A percentile compares a stretch with the other conserved stretches of the same genome.
phyloP scores from a whole-genome alignment of 345 rosid genomes.

The Citrus maxima region DNA sequence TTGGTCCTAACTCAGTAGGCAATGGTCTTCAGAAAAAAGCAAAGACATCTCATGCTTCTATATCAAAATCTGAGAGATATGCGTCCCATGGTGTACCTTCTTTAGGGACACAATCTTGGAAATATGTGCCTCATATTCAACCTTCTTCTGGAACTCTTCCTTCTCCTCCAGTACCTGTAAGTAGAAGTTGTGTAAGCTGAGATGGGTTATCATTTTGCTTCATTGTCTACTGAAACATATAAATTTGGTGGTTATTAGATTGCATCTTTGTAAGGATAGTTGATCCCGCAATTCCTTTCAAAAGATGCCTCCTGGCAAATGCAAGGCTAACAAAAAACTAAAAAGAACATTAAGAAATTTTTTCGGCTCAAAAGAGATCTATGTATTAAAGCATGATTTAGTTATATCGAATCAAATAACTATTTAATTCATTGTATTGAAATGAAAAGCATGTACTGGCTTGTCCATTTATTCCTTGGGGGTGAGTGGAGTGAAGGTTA shows the following conservation, averaged over 20 bases:
- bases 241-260: not conserved
- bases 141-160: slow-evolving; percentile 12
- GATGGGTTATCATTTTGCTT: not conserved
- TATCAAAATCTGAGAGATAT: slow-evolving; percentile 6
- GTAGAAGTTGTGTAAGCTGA: slow-evolving; percentile 1
- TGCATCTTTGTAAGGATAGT: not conserved
- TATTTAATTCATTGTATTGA: not conserved
- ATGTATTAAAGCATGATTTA: not conserved
- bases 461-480: not conserved
- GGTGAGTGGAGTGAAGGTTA: not conserved
- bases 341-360: not conserved
- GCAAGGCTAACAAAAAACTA: not conserved
- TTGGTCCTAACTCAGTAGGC: not conserved
- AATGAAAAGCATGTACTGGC: not conserved
- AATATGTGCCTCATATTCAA: slow-evolving; percentile 8
- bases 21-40: slow-evolving; percentile 8
- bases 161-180: slow-evolving; percentile 17
- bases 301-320: not conserved
- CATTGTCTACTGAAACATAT: not conserved
- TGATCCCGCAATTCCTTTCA: not conserved
- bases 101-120: slow-evolving; percentile 2
- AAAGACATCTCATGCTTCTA: slow-evolving; percentile 14
- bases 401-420: not conserved
- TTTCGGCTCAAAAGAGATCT: not conserved
- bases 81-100: slow-evolving; percentile 10